Percentiles rank a stretch among this genome's conserved stretches.
phyloP scores from a whole-genome alignment of 495 filamentous ascomycete genomes.

The Penicillium ochrochloron region DNA sequence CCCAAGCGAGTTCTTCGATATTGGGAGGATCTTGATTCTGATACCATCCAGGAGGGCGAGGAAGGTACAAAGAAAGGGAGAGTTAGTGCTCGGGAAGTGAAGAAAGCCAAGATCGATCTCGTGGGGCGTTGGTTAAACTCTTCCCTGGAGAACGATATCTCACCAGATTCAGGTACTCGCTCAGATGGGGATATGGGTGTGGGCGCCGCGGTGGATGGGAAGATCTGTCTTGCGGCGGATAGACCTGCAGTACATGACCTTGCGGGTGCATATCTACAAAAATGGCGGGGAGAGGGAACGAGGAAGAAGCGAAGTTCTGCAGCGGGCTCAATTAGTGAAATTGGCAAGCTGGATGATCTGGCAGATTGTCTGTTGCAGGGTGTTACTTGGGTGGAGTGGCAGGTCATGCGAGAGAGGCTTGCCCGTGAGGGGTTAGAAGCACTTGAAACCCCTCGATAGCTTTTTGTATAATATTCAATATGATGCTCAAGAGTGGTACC shows the following conservation, averaged over 20 bases:
- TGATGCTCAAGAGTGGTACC: neutral
- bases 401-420: slow-evolving; percentile 63
- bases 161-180: neutral
- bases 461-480: neutral
- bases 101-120: slow-evolving; percentile 69
- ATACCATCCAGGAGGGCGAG: slow-evolving; percentile 5
- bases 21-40: slow-evolving; percentile 36
- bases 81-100: slow-evolving; percentile 43
- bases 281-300: slow-evolving; percentile 40
- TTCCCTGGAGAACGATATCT: neutral
- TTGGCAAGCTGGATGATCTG: slow-evolving; percentile 84
- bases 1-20: slow-evolving; percentile 47
- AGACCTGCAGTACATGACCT: slow-evolving; percentile 42
- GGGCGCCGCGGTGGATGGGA: neutral
- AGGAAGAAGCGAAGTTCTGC: slow-evolving; percentile 23
- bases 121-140: slow-evolving; percentile 57
- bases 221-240: slow-evolving; percentile 35
- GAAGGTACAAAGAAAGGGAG: slow-evolving; percentile 32
- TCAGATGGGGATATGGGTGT: neutral
- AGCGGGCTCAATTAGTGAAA: slow-evolving; percentile 25
- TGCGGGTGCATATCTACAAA: slow-evolving; percentile 51
- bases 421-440: slow-evolving; percentile 10
- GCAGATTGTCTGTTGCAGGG: slow-evolving; percentile 90
- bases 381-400: slow-evolving; percentile 84
- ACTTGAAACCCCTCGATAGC: neutral